A percentile compares a stretch with the other conserved stretches of the same genome.
phyloP scores from a whole-genome alignment of 2,329 filamentous ascomycete genomes.

The Cladosporium sp. region DNA sequence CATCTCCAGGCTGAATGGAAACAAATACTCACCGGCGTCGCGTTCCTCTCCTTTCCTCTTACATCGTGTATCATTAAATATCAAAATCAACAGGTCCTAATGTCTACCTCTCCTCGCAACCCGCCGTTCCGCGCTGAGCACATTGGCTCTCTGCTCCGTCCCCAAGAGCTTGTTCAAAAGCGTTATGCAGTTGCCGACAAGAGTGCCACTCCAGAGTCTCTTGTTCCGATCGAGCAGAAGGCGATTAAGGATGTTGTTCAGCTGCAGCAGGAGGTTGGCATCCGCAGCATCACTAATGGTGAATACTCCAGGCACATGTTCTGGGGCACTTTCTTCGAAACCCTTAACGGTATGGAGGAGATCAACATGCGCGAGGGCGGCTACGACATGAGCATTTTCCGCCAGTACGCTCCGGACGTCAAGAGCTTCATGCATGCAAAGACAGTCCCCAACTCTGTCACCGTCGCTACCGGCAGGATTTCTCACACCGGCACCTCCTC shows the following conservation, averaged over 20 bases:
- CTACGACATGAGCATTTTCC: slow-evolving; percentile 49
- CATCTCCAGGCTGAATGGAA: neutral
- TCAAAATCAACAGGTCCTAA: slow-evolving; percentile 15
- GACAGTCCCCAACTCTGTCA: slow-evolving; percentile 53
- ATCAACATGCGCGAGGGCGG: slow-evolving; percentile 36
- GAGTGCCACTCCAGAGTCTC: slow-evolving; percentile 21
- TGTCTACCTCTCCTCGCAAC: slow-evolving; percentile 33
- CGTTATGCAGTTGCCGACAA: slow-evolving; percentile 46
- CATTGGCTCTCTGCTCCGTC: slow-evolving; percentile 66
- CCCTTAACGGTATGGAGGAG: slow-evolving; percentile 44
- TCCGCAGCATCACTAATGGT: slow-evolving; percentile 31
- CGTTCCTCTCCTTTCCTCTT: no score
- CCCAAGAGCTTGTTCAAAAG: slow-evolving; percentile 56
- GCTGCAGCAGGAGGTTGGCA: slow-evolving; percentile 30
- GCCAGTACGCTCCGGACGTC: slow-evolving; percentile 57
- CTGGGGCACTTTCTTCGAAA: slow-evolving; percentile 33
- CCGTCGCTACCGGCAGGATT: slow-evolving; percentile 56
- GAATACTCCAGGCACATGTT: slow-evolving; percentile 32
- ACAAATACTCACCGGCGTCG: no score
- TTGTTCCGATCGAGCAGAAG: slow-evolving; percentile 30
- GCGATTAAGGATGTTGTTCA: slow-evolving; percentile 30
- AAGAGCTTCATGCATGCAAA: slow-evolving; percentile 58
- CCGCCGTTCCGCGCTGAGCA: slow-evolving; percentile 69
- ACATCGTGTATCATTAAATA: neutral
- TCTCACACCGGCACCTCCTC: slow-evolving; percentile 52